These are phyloP conservation scores for Trichoderma polysporum DNA, from an alignment of 2,329 filamentous ascomycete species.

Conservation along the genomic window DNA sequence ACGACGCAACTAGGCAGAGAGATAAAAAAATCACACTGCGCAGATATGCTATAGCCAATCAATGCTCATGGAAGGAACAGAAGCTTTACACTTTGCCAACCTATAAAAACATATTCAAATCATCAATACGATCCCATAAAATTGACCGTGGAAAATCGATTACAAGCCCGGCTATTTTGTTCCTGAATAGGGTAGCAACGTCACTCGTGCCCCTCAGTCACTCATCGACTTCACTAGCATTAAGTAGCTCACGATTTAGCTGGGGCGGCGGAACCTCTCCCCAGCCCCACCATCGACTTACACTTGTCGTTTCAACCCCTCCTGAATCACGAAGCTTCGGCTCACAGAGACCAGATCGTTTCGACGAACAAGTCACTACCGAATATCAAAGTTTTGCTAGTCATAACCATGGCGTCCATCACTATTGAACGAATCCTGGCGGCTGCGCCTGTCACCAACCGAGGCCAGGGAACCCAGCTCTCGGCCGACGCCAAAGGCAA, in stretches of 20 bases:
- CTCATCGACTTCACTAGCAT: no score
- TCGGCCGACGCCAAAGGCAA: slow-evolving; percentile 87
- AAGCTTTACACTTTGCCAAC: not conserved
- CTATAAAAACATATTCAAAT: not conserved
- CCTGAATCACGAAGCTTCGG: slow-evolving; percentile 4
- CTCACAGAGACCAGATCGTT: not conserved
- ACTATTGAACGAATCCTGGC: slow-evolving; percentile 72
- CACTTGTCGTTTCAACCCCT: slow-evolving; percentile 17
- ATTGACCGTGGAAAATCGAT: not conserved
- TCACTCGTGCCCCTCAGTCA: not conserved
- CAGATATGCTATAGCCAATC: not conserved
- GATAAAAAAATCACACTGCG: not conserved
- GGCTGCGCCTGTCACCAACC: slow-evolving; percentile 76
- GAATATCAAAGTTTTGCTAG: not conserved
- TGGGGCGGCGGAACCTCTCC: not conserved
- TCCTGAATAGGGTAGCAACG: not conserved
- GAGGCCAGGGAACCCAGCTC: slow-evolving; percentile 86
- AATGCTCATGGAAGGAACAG: not conserved
- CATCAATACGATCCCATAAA: not conserved
- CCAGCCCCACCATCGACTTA: slow-evolving; percentile 17
- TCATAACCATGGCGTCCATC: slow-evolving; percentile 47
- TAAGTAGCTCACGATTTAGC: slow-evolving; percentile 1
- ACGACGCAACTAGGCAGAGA: not conserved
- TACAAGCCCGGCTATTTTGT: not conserved
- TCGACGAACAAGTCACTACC: not conserved